phyloP scores from a whole-genome alignment of 306 rosid species.

The Cajanus cajan region DNA sequence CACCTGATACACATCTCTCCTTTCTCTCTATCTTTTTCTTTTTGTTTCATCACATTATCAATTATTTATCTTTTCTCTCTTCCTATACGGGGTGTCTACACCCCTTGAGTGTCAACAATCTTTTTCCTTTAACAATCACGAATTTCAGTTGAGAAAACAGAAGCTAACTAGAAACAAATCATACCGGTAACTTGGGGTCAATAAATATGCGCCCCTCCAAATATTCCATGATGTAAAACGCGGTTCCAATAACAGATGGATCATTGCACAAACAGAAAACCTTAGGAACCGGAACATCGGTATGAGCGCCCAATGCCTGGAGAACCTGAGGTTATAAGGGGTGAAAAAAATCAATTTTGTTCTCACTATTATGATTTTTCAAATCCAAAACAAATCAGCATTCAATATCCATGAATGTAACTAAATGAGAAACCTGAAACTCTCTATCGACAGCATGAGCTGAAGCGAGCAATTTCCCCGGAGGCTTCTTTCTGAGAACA shows the following conservation, averaged over 20 bases:
- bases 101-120: too few relatives aligned
- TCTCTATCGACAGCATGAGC: constrained; percentile 99
- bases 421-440: constrained; percentile 58
- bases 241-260: constrained; percentile 70
- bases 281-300: constrained; percentile 84
- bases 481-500: constrained; percentile 90
- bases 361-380: not conserved
- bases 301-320: constrained; percentile 63
- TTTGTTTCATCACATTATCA: too few relatives aligned
- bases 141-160: not conserved
- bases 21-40: too few relatives aligned
- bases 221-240: constrained; percentile 92
- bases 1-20: too few relatives aligned
- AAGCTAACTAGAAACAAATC: constrained; percentile 20
- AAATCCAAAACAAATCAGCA: not conserved
- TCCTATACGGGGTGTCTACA: too few relatives aligned
- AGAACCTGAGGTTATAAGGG: constrained; percentile 57
- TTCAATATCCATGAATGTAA: not conserved
- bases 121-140: not conserved
- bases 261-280: constrained; percentile 84
- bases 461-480: constrained; percentile 72
- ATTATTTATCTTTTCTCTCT: too few relatives aligned
- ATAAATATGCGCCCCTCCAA: constrained; percentile 85
- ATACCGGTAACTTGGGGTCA: constrained; percentile 77
- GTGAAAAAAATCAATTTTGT: not conserved